Conservation (phyloP, 139 green algal genomes). For the Volvox africanus region DNA sequence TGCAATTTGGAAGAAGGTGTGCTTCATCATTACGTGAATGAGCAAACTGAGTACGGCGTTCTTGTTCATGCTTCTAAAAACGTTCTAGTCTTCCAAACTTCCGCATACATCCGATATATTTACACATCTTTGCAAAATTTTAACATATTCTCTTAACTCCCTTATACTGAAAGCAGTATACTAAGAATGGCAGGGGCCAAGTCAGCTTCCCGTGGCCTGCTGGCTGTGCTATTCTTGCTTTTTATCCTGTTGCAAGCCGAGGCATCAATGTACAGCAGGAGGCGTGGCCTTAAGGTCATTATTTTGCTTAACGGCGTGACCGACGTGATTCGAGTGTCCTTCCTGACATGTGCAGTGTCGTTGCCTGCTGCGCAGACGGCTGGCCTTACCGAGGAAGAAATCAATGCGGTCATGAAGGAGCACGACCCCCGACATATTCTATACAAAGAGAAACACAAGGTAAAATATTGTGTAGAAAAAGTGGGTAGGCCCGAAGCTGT, state of each 20-base stretch:
- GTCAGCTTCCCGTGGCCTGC: slow-evolving; percentile 5
- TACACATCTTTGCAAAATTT: too few species aligned
- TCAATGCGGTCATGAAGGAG: not conserved
- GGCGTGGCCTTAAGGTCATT: slow-evolving; percentile 34
- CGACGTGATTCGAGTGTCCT: not conserved
- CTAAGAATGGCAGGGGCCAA: slow-evolving; percentile 5
- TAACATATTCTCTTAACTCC: too few species aligned
- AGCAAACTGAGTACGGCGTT: not conserved
- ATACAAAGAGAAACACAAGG: slow-evolving; percentile 27
- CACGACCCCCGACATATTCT: slow-evolving; percentile 27
- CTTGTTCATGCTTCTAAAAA: not conserved
- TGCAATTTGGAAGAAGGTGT: not conserved
- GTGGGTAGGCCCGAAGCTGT: too few species aligned
- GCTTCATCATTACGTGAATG: not conserved
- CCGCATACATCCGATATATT: too few species aligned
- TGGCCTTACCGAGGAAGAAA: slow-evolving; percentile 12
- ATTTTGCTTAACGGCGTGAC: not conserved
- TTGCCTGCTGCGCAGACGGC: not conserved
- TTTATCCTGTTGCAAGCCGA: not conserved
- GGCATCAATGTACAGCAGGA: slow-evolving; percentile 3
- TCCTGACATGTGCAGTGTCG: slow-evolving; percentile 12
- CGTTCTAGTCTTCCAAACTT: too few species aligned
- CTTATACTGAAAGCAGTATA: too few species aligned
- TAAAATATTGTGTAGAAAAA: not conserved
- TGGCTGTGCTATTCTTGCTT: slow-evolving; percentile 4